phyloP scores from a whole-genome alignment of 2,329 filamentous ascomycete species.

The Penicillium carneum region DNA sequence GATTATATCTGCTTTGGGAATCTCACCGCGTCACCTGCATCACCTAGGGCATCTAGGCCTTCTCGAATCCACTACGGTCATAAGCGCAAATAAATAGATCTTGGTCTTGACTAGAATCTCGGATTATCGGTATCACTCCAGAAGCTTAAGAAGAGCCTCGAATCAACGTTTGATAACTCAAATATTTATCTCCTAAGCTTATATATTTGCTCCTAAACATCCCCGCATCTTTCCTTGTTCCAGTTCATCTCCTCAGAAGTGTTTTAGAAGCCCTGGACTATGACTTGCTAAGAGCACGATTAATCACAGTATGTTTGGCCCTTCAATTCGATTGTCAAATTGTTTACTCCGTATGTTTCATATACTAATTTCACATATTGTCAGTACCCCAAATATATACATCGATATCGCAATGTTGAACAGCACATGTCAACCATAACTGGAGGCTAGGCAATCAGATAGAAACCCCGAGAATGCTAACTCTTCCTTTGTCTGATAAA shows the following conservation, averaged over 20 bases:
- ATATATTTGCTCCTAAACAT: not conserved
- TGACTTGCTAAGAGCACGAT: not conserved
- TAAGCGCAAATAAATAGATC: not conserved
- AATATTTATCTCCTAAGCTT: not conserved
- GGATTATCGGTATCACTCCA: conserved; percentile 14
- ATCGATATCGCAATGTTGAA: not conserved
- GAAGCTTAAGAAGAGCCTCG: conserved; percentile 22
- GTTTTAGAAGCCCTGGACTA: not conserved
- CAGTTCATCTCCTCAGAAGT: not conserved
- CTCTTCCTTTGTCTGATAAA: not conserved
- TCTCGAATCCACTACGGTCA: conserved; percentile 4
- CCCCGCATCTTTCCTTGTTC: not conserved
- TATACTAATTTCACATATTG: not conserved
- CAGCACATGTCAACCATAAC: conserved; percentile 13
- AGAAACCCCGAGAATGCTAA: not conserved
- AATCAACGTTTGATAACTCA: not conserved
- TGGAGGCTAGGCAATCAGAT: not conserved
- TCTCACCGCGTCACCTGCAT: conserved; percentile 18
- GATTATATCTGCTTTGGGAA: conserved; percentile 7
- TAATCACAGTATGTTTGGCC: not conserved
- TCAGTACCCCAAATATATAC: not conserved
- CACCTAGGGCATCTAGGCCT: conserved; percentile 17
- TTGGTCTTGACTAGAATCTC: conserved; percentile 4
- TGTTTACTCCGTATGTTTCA: too few species aligned
- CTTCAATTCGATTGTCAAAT: not conserved